These are phyloP conservation scores for Lotmaria passim DNA, from an alignment of 208 protist species.

Conservation along the genomic window DNA sequence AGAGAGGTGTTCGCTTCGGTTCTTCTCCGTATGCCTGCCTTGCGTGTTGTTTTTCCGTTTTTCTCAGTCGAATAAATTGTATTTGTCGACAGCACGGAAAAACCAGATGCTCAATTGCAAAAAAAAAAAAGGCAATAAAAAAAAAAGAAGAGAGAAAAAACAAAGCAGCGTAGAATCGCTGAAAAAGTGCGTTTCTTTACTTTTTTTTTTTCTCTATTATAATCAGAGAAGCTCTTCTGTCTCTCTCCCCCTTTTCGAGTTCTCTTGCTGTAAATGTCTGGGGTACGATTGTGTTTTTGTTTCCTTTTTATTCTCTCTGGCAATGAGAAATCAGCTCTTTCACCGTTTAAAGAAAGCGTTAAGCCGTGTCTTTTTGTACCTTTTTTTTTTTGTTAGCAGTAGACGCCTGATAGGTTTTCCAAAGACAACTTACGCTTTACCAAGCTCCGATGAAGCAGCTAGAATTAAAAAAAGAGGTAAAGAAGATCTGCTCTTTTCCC, in stretches of 20 bases:
- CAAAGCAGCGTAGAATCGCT: neutral
- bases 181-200: neutral
- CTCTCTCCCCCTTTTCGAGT: too few relatives aligned
- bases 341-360: too few relatives aligned
- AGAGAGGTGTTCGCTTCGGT: neutral
- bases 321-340: too few relatives aligned
- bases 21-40: neutral
- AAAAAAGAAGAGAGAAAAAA: constrained; percentile 5
- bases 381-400: too few relatives aligned
- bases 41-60: neutral
- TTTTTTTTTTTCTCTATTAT: too few relatives aligned
- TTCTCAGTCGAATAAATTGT: constrained; percentile 15
- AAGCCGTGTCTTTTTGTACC: too few relatives aligned
- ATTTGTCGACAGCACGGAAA: neutral
- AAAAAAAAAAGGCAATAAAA: constrained; percentile 10
- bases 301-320: too few relatives aligned
- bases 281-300: too few relatives aligned
- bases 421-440: too few relatives aligned
- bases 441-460: neutral
- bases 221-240: too few relatives aligned
- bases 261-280: too few relatives aligned
- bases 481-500: neutral
- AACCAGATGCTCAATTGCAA: neutral
- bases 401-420: too few relatives aligned
- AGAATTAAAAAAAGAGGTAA: neutral